phyloP scores from a whole-genome alignment of 2,329 filamentous ascomycete species.

The Fusarium sp. region DNA sequence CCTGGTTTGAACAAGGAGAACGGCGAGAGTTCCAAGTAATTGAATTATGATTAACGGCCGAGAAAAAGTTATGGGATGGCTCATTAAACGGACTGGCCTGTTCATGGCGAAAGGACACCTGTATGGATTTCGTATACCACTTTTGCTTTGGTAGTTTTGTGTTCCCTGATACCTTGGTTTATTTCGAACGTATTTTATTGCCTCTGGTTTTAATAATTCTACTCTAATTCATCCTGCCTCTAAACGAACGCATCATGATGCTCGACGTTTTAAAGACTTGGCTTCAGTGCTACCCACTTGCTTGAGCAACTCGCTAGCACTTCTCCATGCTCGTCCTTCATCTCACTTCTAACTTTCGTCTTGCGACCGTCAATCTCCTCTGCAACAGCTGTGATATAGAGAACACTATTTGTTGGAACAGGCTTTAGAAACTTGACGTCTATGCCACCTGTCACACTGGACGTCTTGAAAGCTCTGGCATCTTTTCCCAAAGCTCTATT shows the following conservation, averaged over 20 bases:
- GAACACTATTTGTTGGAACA: slow-evolving; percentile 45
- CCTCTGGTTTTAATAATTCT: slow-evolving; percentile 9
- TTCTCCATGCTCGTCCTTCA: slow-evolving; percentile 47
- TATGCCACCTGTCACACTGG: slow-evolving; percentile 51
- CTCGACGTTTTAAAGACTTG: slow-evolving; percentile 42
- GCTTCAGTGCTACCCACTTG: slow-evolving; percentile 49
- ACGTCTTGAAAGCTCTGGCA: slow-evolving; percentile 42
- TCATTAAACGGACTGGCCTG: slow-evolving; percentile 11
- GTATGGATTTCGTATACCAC: slow-evolving; percentile 25
- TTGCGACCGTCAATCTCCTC: slow-evolving; percentile 51
- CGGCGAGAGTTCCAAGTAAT: slow-evolving; percentile 37
- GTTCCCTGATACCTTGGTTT: slow-evolving; percentile 17
- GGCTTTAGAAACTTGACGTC: slow-evolving; percentile 51
- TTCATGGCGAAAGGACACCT: slow-evolving; percentile 36
- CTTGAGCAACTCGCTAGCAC: slow-evolving; percentile 49
- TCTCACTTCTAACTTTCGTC: slow-evolving; percentile 45
- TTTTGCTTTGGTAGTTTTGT: slow-evolving; percentile 13
- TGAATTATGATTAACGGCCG: slow-evolving; percentile 33
- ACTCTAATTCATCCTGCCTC: slow-evolving; percentile 18
- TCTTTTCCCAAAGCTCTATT: slow-evolving; percentile 50
- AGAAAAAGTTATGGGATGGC: slow-evolving; percentile 7
- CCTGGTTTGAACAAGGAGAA: slow-evolving; percentile 39
- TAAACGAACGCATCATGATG: background rate
- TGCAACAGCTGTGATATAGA: slow-evolving; percentile 49
- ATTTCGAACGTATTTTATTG: background rate